Base-by-base conservation (phyloP, 1,284 basidiomycete species). In the Phenoliferia sp. region DNA sequence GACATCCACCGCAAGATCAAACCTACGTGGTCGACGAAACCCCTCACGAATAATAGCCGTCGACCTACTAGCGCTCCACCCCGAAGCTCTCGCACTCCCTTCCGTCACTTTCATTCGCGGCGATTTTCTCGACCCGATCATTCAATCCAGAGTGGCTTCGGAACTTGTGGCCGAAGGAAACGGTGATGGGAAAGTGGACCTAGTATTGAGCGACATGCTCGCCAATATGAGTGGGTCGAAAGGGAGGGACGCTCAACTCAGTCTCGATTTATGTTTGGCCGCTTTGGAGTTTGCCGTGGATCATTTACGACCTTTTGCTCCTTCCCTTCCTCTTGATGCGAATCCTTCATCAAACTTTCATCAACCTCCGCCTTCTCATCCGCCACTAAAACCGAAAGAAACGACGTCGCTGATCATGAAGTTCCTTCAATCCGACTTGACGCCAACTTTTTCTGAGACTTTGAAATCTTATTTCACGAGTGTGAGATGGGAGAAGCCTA, bases 131-230 rank as follows among this genome's bases (percentile, higher is more conserved):
- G 65, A 69, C 31, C 63, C 66, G 0, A 29, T 48, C 26, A 50
- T 55, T 1, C 68, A 70, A 31, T 39, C n/a, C 1, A 26, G 48
- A 12, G 22, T 73, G 28, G 15, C 35, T 28, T 19, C 19, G 59
- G 6, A 28, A n/a, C 5, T n/a, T 33, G 12, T 62, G 48, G 31
- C 17, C 31, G 22, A 56, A 54, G 35, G 35, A 55, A 2, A 22
- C n/a, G n/a, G 28, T 7, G 26, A 58, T 16, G 36, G n/a, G 52
- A 59, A 29, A 31, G 79, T 81, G 4, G 80, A 82, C 72, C 73
- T 78, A 12, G 79, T 81, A 17, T 60, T 81, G 28, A 77, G 75
- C 50, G 81, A 82, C 72, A 82, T 82, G 81, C 80, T 82, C 80
- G 79, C 78, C 33, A 76, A 79, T 36, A 79, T 80, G 78, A 77